phyloP scores from a whole-genome alignment of 2,329 filamentous ascomycete genomes.

The Sphaerostilbella broomeana region DNA sequence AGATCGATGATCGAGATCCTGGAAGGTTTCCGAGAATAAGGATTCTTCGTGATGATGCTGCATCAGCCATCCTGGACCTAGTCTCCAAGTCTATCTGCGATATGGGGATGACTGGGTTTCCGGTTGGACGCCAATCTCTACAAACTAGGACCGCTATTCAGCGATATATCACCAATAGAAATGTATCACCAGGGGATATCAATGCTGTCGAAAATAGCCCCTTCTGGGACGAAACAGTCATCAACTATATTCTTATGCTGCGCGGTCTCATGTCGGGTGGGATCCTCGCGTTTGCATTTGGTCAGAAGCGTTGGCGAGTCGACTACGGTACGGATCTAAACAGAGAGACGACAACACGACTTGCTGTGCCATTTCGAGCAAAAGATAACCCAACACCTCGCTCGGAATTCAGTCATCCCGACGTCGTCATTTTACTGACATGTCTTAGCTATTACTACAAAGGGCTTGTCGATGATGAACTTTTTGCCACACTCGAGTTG shows the following conservation, averaged over 20 bases:
- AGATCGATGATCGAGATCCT: constrained; percentile 27
- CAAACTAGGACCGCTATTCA: constrained; percentile 26
- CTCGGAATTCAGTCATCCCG: constrained; percentile 58
- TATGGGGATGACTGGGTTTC: constrained; percentile 35
- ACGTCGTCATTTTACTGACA: constrained; percentile 50
- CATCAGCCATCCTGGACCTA: constrained; percentile 21
- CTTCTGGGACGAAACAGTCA: constrained; percentile 31
- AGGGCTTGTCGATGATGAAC: constrained; percentile 45
- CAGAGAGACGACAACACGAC: constrained; percentile 34
- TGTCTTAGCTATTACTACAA: constrained; percentile 50
- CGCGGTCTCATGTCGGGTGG: constrained; percentile 51
- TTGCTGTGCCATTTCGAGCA: constrained; percentile 54
- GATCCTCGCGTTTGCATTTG: constrained; percentile 46
- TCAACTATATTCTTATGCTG: constrained; percentile 38
- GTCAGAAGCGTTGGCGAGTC: constrained; percentile 56
- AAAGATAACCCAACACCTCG: constrained; percentile 50
- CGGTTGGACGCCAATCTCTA: constrained; percentile 31
- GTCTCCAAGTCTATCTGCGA: constrained; percentile 38
- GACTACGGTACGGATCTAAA: constrained; percentile 51
- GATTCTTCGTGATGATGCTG: constrained; percentile 34
- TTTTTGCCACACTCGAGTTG: constrained; percentile 40
- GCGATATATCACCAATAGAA: constrained; percentile 37
- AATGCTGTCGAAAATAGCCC: constrained; percentile 27
- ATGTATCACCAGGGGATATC: constrained; percentile 26
- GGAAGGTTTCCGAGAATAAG: constrained; percentile 44